These are phyloP conservation scores for Coniosporium apollinis DNA, from an alignment of 495 filamentous ascomycete species.

Conservation along the genomic window DNA sequence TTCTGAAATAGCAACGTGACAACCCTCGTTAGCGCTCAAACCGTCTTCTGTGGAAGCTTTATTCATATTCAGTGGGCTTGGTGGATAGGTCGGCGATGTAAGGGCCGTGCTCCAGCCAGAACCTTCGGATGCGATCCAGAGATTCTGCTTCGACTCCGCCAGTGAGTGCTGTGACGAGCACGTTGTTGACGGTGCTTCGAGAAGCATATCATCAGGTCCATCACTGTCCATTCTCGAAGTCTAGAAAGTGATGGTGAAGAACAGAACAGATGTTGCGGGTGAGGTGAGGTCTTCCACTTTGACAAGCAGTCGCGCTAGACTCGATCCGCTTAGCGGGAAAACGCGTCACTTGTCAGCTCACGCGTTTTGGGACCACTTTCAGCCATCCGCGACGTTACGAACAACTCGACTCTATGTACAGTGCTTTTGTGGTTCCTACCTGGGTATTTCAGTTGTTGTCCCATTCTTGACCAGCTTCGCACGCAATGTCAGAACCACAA, in stretches of 20 bases:
- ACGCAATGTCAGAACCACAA: too few species aligned
- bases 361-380: too few species aligned
- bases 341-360: too few species aligned
- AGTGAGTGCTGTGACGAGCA: constrained; percentile 15
- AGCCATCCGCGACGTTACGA: too few species aligned
- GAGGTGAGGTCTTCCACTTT: constrained; percentile 1
- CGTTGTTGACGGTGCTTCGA: constrained; percentile 2
- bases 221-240: constrained; percentile 8
- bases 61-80: neutral
- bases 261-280: neutral
- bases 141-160: neutral
- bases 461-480: too few species aligned
- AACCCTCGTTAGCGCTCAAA: neutral
- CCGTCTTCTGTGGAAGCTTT: neutral
- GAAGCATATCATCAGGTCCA: constrained; percentile 17
- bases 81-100: neutral
- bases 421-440: too few species aligned
- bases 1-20: neutral
- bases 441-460: too few species aligned
- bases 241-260: neutral
- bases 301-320: too few species aligned
- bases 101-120: too few species aligned
- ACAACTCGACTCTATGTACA: too few species aligned
- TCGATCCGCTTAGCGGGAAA: too few species aligned
- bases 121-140: neutral